Evolutionary conservation across 177 flowering plant genomes (phyloP).

Genomic region (Vitis hybrid): DNA sequence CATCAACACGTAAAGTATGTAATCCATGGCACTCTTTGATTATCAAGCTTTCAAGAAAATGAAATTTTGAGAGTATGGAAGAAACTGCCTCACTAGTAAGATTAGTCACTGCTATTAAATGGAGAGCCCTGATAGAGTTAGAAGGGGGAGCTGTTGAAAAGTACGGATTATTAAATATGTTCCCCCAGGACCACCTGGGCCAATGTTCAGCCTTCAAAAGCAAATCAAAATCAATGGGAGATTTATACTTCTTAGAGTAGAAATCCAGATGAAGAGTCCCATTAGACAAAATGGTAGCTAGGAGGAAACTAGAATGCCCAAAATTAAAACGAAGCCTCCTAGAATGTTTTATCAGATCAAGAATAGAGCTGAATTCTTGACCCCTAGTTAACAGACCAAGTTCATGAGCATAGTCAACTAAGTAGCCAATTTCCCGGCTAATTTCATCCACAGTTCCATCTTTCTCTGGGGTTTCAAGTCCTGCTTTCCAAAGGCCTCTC

Average conservation of each 20-base stretch:
- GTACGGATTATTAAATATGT: no score
- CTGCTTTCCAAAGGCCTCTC: slow-evolving; percentile 24
- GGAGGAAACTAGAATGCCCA: slow-evolving; percentile 10
- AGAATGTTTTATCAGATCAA: not conserved
- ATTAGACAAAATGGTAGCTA: slow-evolving; percentile 14
- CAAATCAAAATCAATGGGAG: slow-evolving; percentile 10
- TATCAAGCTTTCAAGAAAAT: slow-evolving; percentile 23
- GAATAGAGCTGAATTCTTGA: not conserved
- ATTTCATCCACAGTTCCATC: slow-evolving; percentile 15
- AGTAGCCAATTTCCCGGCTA: slow-evolving; percentile 5
- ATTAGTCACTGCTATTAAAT: slow-evolving; percentile 17
- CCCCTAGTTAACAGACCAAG: slow-evolving; percentile 7
- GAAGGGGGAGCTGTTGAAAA: not conserved
- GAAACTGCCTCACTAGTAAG: slow-evolving; percentile 25
- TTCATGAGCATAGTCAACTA: slow-evolving; percentile 13
- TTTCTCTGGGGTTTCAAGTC: not conserved
- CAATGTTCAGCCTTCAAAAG: no score
- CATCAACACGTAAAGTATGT: slow-evolving; percentile 10
- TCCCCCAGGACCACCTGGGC: no score
- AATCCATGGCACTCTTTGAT: slow-evolving; percentile 23
- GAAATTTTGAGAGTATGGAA: slow-evolving; percentile 14
- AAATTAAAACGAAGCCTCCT: slow-evolving; percentile 19
- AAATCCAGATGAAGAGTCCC: slow-evolving; percentile 21
- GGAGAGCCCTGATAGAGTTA: slow-evolving; percentile 22
- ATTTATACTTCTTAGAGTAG: slow-evolving; percentile 3